Base-by-base conservation (phyloP, 2,329 filamentous ascomycete species). In the Cercospora zeina region DNA sequence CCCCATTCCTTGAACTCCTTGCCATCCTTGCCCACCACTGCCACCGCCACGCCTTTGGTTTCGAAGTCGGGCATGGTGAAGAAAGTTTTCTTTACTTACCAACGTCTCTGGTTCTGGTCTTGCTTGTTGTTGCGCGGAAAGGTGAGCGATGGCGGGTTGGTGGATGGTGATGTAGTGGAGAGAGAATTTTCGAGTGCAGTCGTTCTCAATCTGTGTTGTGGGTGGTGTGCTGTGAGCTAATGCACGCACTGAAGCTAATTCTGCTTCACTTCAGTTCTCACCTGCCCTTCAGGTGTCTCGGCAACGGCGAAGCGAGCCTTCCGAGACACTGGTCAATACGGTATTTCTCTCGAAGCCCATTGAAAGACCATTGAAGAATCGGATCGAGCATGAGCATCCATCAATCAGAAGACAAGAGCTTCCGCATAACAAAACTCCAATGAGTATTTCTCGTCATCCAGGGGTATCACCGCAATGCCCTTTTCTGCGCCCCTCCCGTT, bases 1-100 rank as follows among this genome's bases (percentile, higher is more conserved):
- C 45, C 65, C 53, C 54, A 61, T 62, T 65, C 62, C n/a, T 47
- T 9, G 34, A 65, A 51, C 1, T 53, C 21, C 9, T 11, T 39
- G 39, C 58, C 47, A 19, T 31, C n/a, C 14, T 21, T 16, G 54
- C 59, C 59, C 9, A 54, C 45, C 3, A 66, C 36, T n/a, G 39
- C 21, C 16, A 63, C 60, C 13, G 19, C 16, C 13, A 66, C 13
- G 27, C 36, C 19, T 14, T 54, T 58, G 54, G 51, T 37, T 4
- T n/a, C n/a, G 24, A 27, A 27, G 24, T 30, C 59, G 11, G 54
- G 59, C 54, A 59, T 19, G 24, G 24, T 16, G 37, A 42, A 42
- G 19, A 16, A 1, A 7, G 4, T 9, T 16, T 14, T 42, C 7
- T 19, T 4, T 42, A 42, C 37, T 42, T 42, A 42, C 37, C 37